Evolutionary conservation across 192 early-diverging fungal species (phyloP).

Genomic region (Coemansia sp.): DNA sequence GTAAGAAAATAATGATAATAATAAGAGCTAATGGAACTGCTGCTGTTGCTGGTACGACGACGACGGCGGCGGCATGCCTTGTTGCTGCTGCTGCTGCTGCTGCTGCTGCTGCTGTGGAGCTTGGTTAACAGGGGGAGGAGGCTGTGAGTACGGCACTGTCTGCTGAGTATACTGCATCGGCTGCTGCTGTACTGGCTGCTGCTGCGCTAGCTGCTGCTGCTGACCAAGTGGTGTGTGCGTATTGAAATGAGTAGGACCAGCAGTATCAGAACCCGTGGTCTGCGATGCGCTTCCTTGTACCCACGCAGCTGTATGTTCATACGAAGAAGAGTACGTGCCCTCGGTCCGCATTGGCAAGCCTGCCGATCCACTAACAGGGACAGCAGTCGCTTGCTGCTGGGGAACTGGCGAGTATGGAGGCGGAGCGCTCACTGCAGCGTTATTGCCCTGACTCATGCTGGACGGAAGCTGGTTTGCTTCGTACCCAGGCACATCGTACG

Average conservation of each 20-base stretch:
- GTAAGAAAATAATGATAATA: background rate
- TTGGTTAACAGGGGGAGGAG: too few species aligned
- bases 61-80: constrained; percentile 5
- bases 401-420: constrained; percentile 38
- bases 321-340: constrained; percentile 53
- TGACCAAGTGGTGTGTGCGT: background rate
- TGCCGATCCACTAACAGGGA: too few species aligned
- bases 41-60: constrained; percentile 12
- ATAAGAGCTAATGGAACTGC: constrained; percentile 1
- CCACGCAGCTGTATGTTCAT: constrained; percentile 52
- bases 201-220: constrained; percentile 2
- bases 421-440: constrained; percentile 11
- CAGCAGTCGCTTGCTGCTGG: too few species aligned
- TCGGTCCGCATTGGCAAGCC: constrained; percentile 41
- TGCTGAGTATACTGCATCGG: background rate
- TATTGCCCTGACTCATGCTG: background rate
- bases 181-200: background rate
- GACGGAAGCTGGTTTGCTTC: background rate
- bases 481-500: constrained; percentile 42
- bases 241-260: constrained; percentile 11
- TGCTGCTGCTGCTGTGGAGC: constrained; percentile 1
- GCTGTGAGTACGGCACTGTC: constrained; percentile 10
- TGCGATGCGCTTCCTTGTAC: constrained; percentile 42
- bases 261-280: constrained; percentile 34
- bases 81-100: constrained; percentile 1